Evolutionary conservation across 495 filamentous ascomycete species (phyloP).

Genomic region (Penicillium argentinense): DNA sequence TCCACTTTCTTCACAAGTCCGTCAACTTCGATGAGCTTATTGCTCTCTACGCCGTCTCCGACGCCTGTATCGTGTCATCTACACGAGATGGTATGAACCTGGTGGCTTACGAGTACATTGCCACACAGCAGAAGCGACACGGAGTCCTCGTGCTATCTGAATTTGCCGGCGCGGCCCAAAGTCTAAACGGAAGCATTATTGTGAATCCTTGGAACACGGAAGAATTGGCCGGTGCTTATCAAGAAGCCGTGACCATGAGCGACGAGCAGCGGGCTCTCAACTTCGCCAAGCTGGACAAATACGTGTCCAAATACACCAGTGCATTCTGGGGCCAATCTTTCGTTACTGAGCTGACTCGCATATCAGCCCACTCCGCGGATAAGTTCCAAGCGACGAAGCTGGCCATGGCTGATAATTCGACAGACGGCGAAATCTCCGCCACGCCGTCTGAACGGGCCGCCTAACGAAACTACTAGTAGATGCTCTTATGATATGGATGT

Average conservation of each 20-base stretch:
- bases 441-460: constrained; percentile 2
- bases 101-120: constrained; percentile 98
- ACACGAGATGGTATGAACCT: constrained; percentile 99
- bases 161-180: constrained; percentile 92
- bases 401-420: constrained; percentile 9
- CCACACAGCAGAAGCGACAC: constrained; percentile 82
- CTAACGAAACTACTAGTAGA: constrained; percentile 15
- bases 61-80: constrained; percentile 91
- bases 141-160: constrained; percentile 92
- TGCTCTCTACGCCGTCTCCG: constrained; percentile 88
- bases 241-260: constrained; percentile 91
- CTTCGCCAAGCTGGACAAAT: constrained; percentile 86
- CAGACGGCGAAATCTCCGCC: constrained; percentile 12
- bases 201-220: constrained; percentile 98
- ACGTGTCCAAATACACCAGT: constrained; percentile 95
- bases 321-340: constrained; percentile 98
- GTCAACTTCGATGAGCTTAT: constrained; percentile 91
- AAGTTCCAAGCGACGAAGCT: constrained; percentile 43
- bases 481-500: constrained; percentile 29
- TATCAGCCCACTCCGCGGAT: constrained; percentile 51
- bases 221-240: constrained; percentile 88
- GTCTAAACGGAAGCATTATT: constrained; percentile 85
- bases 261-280: constrained; percentile 81
- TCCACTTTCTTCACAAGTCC: constrained; percentile 96
- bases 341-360: constrained; percentile 76